Conservation (phyloP, 352 stramenopile species). For the Phytophthora chlamydospora region DNA sequence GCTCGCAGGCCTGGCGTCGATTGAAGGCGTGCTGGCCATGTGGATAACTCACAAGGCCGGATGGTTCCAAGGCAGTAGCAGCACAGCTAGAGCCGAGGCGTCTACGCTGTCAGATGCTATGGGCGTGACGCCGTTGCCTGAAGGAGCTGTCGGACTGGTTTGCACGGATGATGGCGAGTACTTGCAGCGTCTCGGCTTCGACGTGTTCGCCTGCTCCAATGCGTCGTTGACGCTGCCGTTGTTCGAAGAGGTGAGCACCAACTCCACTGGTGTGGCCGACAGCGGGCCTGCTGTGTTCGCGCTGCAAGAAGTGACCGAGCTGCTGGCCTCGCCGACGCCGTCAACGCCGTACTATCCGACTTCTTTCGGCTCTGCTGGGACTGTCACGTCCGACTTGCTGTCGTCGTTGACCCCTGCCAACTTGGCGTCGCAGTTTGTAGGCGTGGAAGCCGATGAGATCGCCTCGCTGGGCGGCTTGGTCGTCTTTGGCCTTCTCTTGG, state of each 20-base stretch:
- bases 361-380: conserved; percentile 13
- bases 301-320: conserved; percentile 36
- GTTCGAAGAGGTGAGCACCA: conserved; percentile 33
- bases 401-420: conserved; percentile 19
- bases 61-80: conserved; percentile 29
- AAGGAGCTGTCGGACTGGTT: conserved; percentile 46
- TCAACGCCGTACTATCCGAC: conserved; percentile 34
- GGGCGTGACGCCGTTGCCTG: conserved; percentile 25
- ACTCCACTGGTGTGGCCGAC: conserved; percentile 19
- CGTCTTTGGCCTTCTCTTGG: conserved; percentile 8
- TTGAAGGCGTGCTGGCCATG: conserved; percentile 49
- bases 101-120: conserved; percentile 23
- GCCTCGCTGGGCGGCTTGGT: conserved; percentile 19
- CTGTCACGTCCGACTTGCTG: conserved; percentile 15
- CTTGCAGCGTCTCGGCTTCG: conserved; percentile 37
- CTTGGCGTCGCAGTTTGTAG: conserved; percentile 3
- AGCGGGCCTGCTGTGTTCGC: conserved; percentile 39
- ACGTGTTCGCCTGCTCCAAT: conserved; percentile 54
- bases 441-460: conserved; percentile 10
- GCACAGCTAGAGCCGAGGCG: conserved; percentile 1
- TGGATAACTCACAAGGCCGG: conserved; percentile 31
- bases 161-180: conserved; percentile 42
- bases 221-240: conserved; percentile 44
- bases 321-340: conserved; percentile 17
- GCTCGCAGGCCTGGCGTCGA: conserved; percentile 35